These are phyloP conservation scores for Globisporangium paddicum DNA, from an alignment of 352 stramenopile species.

Conservation along the genomic window DNA sequence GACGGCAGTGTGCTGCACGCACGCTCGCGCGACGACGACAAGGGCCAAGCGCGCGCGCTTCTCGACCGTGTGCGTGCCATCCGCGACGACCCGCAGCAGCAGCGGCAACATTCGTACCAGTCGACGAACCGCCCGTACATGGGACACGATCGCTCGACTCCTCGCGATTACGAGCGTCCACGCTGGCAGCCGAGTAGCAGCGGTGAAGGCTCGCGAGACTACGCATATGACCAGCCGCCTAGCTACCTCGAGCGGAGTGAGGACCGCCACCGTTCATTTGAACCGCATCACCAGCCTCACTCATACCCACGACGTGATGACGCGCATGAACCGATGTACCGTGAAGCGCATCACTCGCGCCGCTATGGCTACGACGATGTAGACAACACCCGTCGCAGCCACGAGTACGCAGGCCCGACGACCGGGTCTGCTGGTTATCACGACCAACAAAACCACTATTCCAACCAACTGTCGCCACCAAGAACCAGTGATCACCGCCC, in stretches of 20 bases:
- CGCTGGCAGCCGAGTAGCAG: background rate
- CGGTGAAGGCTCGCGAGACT: background rate
- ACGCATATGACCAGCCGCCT: background rate
- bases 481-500: background rate
- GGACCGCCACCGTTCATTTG: background rate
- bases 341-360: background rate
- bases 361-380: background rate
- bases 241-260: background rate
- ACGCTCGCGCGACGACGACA: constrained; percentile 6
- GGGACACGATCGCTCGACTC: background rate
- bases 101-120: constrained; percentile 11
- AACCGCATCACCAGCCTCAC: background rate
- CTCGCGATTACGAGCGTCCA: constrained; percentile 1
- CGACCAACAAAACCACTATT: background rate
- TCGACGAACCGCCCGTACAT: background rate
- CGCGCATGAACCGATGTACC: background rate
- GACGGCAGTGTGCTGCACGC: constrained; percentile 8
- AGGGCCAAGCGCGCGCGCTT: constrained; percentile 31
- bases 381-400: background rate
- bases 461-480: background rate
- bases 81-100: constrained; percentile 6
- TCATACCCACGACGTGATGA: background rate
- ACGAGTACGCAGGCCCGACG: background rate
- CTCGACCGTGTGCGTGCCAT: constrained; percentile 28
- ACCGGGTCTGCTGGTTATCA: background rate